Base-by-base conservation (phyloP, 2,329 filamentous ascomycete species). In the Fusarium torulosum region DNA sequence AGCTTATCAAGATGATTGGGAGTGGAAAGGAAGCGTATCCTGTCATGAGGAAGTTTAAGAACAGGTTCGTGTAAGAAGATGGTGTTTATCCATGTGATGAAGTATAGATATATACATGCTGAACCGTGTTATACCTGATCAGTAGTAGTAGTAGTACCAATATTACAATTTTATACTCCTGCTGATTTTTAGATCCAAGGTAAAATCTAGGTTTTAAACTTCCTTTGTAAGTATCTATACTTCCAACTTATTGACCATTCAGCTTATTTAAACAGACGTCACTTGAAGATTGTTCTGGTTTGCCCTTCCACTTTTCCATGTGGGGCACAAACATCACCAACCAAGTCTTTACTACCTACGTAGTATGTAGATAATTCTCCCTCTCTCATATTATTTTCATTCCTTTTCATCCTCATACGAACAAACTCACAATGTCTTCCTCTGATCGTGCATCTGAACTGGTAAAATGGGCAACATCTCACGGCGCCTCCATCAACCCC, bases 401-500 rank as follows among this genome's bases (percentile, higher is more conserved):
- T 7, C 42, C 27, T n/a, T 29, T 29, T 37, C 29, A 35, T 17
- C 38, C 15, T 47, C 40, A 37, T 19, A 46, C 20, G 45, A 17
- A 20, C 15, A 35, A 20, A 35, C 17, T 20, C n/a, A 23, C 27
- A 44, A 74, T 72, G 67, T 29, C 47, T 20, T 25, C 56, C 21
- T 44, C 66, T 9, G 60, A 71, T 33, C 63, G 52, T 60, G 75
- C 77, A 40, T 46, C 65, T 7, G 64, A 66, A 25, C 82, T 89
- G 7, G 63, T 84, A n/a, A 59, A 72, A 7, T 89, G 87, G 87
- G 82, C 82, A 6, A 72, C 67, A 23, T 69, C 74, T 1, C 77
- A 84, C 57, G 83, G 84, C 8, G 85, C 83, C 14, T 59, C 59
- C 7, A 77, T 90, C 25, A 83, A 89, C 67, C 80, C 81, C 0